Conservation (phyloP, 257 asterid genomes). For the Henckelia pumila region DNA sequence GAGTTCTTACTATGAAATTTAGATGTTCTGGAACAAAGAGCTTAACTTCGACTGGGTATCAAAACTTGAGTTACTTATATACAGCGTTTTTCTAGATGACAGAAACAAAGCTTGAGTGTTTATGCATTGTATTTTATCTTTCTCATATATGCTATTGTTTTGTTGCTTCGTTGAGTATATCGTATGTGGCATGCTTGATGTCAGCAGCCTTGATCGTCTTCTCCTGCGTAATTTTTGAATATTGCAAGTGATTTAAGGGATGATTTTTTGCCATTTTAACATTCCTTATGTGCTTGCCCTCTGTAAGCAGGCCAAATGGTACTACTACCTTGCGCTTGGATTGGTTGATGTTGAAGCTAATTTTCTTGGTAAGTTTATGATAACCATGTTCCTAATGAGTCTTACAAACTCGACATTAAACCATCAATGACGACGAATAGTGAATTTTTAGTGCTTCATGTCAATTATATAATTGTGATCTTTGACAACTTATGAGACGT, state of each 20-base stretch:
- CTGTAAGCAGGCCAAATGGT: constrained; percentile 79
- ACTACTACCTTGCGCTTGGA: constrained; percentile 78
- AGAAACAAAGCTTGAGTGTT: background rate
- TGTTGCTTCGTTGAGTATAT: background rate
- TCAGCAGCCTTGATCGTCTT: background rate
- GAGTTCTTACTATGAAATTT: background rate
- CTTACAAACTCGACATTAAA: background rate
- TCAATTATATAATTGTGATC: too few species aligned
- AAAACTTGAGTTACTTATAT: background rate
- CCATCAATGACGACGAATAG: background rate
- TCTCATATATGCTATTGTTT: background rate
- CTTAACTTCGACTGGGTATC: background rate
- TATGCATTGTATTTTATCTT: background rate
- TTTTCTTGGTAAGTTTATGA: constrained; percentile 65
- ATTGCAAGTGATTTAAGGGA: background rate
- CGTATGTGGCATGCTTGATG: background rate
- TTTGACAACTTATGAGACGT: too few species aligned
- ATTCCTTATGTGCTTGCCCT: constrained; percentile 10
- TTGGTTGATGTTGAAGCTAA: constrained; percentile 91
- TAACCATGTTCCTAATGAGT: background rate
- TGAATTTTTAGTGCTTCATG: too few species aligned
- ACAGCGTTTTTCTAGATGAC: background rate
- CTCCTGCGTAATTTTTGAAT: constrained; percentile 1
- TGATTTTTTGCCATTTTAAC: constrained; percentile 15
- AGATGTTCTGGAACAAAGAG: background rate